Base-by-base conservation (phyloP, 2,329 filamentous ascomycete species). In the Stemphylium lycopersici region DNA sequence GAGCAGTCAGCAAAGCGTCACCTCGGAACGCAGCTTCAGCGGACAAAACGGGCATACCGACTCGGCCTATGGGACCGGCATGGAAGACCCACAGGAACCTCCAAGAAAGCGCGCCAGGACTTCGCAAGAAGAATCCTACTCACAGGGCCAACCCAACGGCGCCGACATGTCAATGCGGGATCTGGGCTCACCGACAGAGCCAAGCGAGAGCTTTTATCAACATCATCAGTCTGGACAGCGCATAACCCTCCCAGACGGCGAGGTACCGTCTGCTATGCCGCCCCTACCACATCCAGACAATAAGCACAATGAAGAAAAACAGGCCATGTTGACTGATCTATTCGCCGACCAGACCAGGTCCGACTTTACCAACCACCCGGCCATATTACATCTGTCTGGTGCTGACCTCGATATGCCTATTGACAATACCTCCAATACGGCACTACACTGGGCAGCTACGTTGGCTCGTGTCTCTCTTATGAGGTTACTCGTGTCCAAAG, bases 371-470 rank as follows among this genome's bases (percentile, higher is more conserved):
- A 87, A 88, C 51, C 89, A 93, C 66, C 89, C 92, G 10, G 89
- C 90, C 34, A 84, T 99, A 34, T 82, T 87, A 42, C 87, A 87
- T 8, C 82, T 97, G 51, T 89, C 87, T 1, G 86, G 90, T 0
- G 80, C 88, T 34, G 93, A 99, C 63, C 84, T 98, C 18, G 95
- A 99, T 69, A 89, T 95, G 72, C 93, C 95, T 1, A 91, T 99
- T 52, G 95, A 99, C 69, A 84, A 88, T 22, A 91, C 91, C 55
- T 88, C 88, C 32, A 91, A 98, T 69, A 98, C 92, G 15, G 93
- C 93, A 2, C 80, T 99, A 36, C 93, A 98, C 70, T 99, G 95
- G 95, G 95, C 95, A 2, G 92, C 95, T 4, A 97, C 95, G 4
- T 81, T 99, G 41, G 92, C 92, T 2, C 89, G 93, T 13, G 88